Evolutionary conservation across 163 green algal genomes (phyloP).

Genomic region (Trebouxiophyceae sp.): DNA sequence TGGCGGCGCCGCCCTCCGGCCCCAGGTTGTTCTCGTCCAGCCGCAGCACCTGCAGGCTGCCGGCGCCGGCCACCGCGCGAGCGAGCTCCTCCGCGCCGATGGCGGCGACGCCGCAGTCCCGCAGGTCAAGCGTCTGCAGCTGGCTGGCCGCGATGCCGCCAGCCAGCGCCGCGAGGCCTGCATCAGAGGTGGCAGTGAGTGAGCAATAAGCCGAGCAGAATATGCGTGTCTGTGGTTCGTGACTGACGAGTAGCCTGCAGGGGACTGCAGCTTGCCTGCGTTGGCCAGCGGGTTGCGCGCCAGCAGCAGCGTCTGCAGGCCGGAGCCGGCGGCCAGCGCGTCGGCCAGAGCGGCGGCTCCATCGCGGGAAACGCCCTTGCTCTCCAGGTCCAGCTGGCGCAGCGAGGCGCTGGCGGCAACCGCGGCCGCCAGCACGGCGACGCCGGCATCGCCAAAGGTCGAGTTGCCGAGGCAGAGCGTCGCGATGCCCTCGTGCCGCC

Average conservation of each 20-base stretch:
- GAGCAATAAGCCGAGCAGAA: too few relatives aligned
- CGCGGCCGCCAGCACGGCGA: constrained; percentile 9
- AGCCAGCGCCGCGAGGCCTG: background rate
- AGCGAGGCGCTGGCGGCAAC: constrained; percentile 5
- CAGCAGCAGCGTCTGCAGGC: background rate
- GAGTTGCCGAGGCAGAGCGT: constrained; percentile 38
- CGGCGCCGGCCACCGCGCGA: background rate
- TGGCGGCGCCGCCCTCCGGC: background rate
- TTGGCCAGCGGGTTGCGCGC: background rate
- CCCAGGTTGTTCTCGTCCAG: background rate
- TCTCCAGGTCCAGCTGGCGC: constrained; percentile 17
- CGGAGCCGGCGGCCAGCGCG: background rate
- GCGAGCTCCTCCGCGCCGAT: background rate
- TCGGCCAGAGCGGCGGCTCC: background rate
- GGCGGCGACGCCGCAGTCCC: background rate
- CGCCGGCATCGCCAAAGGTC: constrained; percentile 34
- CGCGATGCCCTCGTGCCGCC: constrained; percentile 17
- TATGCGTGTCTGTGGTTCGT: too few relatives aligned
- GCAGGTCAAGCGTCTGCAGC: background rate
- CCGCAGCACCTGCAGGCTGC: background rate
- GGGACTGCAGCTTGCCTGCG: too few relatives aligned
- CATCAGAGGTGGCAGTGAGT: too few relatives aligned
- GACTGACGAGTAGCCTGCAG: too few relatives aligned
- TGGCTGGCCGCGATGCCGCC: background rate
- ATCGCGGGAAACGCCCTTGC: constrained; percentile 11